These are phyloP conservation scores for Cantharellus anzutake DNA, from an alignment of 768 basidiomycete genomes.

Conservation along the genomic window DNA sequence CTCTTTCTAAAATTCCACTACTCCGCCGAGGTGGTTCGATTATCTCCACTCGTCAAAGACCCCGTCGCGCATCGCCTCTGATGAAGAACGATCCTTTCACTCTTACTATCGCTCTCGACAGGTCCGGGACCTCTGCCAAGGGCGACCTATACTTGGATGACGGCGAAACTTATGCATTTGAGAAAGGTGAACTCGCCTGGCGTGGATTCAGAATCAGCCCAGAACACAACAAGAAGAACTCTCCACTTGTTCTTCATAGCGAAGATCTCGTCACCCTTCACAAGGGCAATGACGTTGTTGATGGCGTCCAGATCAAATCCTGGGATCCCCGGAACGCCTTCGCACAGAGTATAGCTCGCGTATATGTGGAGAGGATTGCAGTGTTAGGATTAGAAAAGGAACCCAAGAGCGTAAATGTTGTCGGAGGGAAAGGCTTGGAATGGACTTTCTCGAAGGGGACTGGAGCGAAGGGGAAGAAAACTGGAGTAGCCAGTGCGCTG, in stretches of 20 bases:
- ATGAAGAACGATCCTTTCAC: slow-evolving; percentile 93
- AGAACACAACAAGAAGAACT: background rate
- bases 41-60: slow-evolving; percentile 69
- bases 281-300: slow-evolving; percentile 29
- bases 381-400: slow-evolving; percentile 48
- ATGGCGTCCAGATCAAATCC: slow-evolving; percentile 21
- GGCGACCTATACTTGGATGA: slow-evolving; percentile 95
- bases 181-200: slow-evolving; percentile 68
- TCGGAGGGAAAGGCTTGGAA: slow-evolving; percentile 33
- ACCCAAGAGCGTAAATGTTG: slow-evolving; percentile 41
- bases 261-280: background rate
- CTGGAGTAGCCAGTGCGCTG: slow-evolving; percentile 43
- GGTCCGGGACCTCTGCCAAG: slow-evolving; percentile 26
- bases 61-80: slow-evolving; percentile 63
- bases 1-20: slow-evolving; percentile 62
- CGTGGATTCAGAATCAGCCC: slow-evolving; percentile 39
- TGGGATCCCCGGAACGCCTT: slow-evolving; percentile 34
- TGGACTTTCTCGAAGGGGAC: slow-evolving; percentile 25
- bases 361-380: slow-evolving; percentile 68
- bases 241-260: background rate
- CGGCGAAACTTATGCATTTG: slow-evolving; percentile 63
- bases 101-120: slow-evolving; percentile 52
- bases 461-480: slow-evolving; percentile 29
- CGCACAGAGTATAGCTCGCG: slow-evolving; percentile 41
- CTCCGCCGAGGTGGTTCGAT: slow-evolving; percentile 85